Evolutionary conservation across 805 yeast genomes (phyloP).

Genomic region (Candida piceae): DNA sequence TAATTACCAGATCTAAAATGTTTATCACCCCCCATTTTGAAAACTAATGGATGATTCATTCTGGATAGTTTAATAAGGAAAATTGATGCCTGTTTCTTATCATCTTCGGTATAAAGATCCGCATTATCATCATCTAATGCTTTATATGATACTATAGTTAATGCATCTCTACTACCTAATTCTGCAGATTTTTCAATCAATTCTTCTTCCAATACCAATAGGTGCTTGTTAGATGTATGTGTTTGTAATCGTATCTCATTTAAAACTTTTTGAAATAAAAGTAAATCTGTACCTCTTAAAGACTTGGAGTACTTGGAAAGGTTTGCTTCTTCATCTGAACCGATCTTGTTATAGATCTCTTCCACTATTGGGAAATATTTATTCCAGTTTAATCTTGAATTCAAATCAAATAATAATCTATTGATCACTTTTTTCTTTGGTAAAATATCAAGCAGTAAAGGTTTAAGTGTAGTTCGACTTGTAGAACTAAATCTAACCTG

Average conservation of each 20-base stretch:
- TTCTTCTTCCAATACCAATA: constrained; percentile 61
- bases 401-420: constrained; percentile 60
- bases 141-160: constrained; percentile 66
- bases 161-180: constrained; percentile 75
- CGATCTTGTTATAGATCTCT: constrained; percentile 44
- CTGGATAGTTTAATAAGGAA: constrained; percentile 55
- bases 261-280: constrained; percentile 63
- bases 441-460: constrained; percentile 41
- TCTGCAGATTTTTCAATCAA: constrained; percentile 83
- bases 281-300: constrained; percentile 50
- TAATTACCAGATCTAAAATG: constrained; percentile 46
- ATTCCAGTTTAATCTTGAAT: constrained; percentile 48
- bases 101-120: constrained; percentile 40
- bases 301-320: constrained; percentile 16
- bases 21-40: constrained; percentile 76
- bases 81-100: constrained; percentile 55
- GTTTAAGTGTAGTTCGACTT: constrained; percentile 20
- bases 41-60: constrained; percentile 63
- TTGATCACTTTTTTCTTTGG: constrained; percentile 58
- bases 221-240: constrained; percentile 50
- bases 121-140: constrained; percentile 36
- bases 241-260: constrained; percentile 57
- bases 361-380: constrained; percentile 52
- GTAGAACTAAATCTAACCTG: constrained; percentile 4
- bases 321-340: constrained; percentile 23